Percentiles rank a stretch among this genome's conserved stretches.
Conservation (phyloP, 208 protist species). For the Acanthamoeba castellanii region DNA sequence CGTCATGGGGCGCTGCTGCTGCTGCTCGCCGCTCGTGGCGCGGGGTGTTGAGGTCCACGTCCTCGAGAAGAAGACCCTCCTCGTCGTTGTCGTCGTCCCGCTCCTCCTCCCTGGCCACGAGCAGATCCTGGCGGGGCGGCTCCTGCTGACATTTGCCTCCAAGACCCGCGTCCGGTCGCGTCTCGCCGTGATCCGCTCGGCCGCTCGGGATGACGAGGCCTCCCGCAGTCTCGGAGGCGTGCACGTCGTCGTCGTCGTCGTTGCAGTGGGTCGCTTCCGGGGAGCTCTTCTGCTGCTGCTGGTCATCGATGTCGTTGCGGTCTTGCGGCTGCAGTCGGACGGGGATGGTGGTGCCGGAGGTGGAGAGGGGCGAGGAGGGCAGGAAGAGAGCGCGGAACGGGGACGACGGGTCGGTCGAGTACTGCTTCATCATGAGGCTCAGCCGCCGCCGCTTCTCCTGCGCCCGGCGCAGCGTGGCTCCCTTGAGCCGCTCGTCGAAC, state of each 20-base stretch:
- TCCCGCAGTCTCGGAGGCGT: too few species aligned
- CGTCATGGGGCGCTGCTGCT: too few species aligned
- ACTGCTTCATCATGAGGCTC: not conserved
- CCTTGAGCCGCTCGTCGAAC: slow-evolving; percentile 35
- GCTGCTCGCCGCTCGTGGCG: not conserved
- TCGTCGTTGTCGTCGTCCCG: not conserved
- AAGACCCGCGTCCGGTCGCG: too few species aligned
- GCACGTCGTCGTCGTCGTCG: too few species aligned
- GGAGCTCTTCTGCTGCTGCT: too few species aligned
- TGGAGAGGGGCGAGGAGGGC: not conserved
- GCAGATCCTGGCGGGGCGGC: not conserved
- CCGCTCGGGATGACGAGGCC: too few species aligned
- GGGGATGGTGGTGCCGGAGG: not conserved
- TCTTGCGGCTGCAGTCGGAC: too few species aligned
- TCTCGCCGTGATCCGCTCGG: too few species aligned
- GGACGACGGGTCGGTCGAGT: not conserved
- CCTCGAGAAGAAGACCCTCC: not conserved
- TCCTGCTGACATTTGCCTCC: too few species aligned
- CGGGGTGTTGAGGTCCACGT: not conserved
- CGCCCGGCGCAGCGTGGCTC: not conserved
- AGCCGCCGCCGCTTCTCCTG: not conserved
- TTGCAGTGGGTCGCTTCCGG: too few species aligned
- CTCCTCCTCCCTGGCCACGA: not conserved
- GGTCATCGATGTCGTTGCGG: too few species aligned
- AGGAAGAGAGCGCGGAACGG: not conserved